Evolutionary conservation across 2,329 filamentous ascomycete species (phyloP), one percentile per base, ranked within the genome.

Genomic region (Neofusicoccum umdonicola): DNA sequence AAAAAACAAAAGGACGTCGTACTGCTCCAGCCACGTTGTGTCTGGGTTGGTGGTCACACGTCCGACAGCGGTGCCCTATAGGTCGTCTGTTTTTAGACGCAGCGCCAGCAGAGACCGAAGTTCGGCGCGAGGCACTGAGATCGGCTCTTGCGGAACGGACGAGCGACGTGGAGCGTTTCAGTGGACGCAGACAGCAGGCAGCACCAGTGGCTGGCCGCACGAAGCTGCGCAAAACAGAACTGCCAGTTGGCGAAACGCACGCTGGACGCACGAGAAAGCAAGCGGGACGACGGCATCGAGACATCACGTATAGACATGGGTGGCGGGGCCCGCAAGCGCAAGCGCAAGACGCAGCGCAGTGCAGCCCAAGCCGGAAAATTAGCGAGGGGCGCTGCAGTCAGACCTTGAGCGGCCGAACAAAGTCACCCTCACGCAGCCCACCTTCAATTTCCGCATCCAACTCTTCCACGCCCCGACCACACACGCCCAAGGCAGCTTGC

Each of bases 361-460:
- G 41, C 42, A 60, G 56, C 56, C 56, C 41, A 37, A 60, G 27
- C 56, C 42, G 56, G 56, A 64, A 64, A 57, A 48, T 64, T 64
- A 64, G 62, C 62, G 62, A 64, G 52, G 62, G 52, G 56, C 52
- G n/a, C 27, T 31, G 52, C 19, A 19, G 54, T 41, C 41, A 58
- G n/a, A 58, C 15, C 27, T 31, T 37, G 31, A 52, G 34, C 15
- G 8, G 31, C 31, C 17, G 42, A 47, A 64, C 52, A 64, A 64
- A 57, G 62, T 48, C 42, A 22, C 37, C 44, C 52, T 64, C 44
- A 31, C 34, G 44, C 51, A 64, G 19, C 62, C 37, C 52, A 58
- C 51, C 51, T 61, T 51, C 45, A 61, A 62, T 62, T 62, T 64
- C 62, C 62, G 62, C 62, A 58, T 41, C 42, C 62, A 58, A 44